These are phyloP conservation scores for Phytopythium sindhum DNA, from an alignment of 352 stramenopile genomes.

Conservation along the genomic window DNA sequence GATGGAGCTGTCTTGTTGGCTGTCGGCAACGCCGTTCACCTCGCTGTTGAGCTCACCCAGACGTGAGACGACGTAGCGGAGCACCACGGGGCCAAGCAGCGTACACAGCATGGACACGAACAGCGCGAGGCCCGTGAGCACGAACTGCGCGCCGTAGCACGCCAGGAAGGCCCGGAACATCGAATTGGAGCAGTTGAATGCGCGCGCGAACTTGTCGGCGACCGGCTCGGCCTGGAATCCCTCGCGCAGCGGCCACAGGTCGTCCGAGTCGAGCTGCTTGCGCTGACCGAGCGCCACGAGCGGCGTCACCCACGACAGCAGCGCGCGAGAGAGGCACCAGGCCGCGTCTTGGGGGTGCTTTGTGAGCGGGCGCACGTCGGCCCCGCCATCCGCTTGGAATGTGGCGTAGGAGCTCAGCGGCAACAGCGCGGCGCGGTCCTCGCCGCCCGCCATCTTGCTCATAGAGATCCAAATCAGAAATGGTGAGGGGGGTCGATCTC, in stretches of 20 bases:
- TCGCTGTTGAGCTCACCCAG: conserved; percentile 13
- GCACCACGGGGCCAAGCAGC: conserved; percentile 43
- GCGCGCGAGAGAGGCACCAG: conserved; percentile 23
- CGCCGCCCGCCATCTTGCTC: neutral
- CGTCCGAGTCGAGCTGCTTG: conserved; percentile 31
- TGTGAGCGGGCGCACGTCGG: conserved; percentile 3
- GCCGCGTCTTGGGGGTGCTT: conserved; percentile 21
- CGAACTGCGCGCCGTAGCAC: conserved; percentile 32
- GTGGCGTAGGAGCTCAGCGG: conserved; percentile 27
- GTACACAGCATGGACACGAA: conserved; percentile 42
- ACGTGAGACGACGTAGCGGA: conserved; percentile 32
- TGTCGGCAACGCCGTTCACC: neutral
- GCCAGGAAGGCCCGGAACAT: conserved; percentile 25
- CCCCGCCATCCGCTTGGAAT: conserved; percentile 4
- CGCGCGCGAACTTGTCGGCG: conserved; percentile 17
- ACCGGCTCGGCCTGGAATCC: conserved; percentile 22
- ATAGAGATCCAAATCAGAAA: too few species aligned
- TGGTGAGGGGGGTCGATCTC: too few species aligned
- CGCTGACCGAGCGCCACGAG: conserved; percentile 36
- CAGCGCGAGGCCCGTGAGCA: conserved; percentile 34
- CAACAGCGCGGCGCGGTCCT: conserved; percentile 6
- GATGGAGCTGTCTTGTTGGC: too few species aligned
- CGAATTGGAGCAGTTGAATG: conserved; percentile 20
- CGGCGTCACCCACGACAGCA: conserved; percentile 42
- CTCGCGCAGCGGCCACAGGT: conserved; percentile 38